Percentiles rank a stretch among this genome's conserved stretches.
Conservation (phyloP, 2,329 filamentous ascomycete genomes). For the Trichothecium roseum region DNA sequence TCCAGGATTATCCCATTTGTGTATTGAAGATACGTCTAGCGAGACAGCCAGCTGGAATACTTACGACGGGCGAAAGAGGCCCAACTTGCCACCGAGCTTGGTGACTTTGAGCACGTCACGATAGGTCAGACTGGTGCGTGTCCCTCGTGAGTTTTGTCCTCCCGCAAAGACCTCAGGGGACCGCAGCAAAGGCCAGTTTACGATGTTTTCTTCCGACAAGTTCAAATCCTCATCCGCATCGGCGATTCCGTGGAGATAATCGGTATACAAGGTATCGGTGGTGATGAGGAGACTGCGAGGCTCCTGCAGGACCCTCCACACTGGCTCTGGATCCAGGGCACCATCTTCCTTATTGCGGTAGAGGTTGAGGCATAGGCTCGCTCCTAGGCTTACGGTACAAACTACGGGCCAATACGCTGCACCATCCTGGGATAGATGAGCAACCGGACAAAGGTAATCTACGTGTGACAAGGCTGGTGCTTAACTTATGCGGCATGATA, state of each 20-base stretch:
- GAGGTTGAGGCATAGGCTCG: constrained; percentile 67
- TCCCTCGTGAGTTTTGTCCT: constrained; percentile 46
- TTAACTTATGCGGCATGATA: constrained; percentile 87
- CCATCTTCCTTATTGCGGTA: constrained; percentile 53
- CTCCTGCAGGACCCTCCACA: constrained; percentile 65
- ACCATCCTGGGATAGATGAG: constrained; percentile 51
- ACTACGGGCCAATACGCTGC: constrained; percentile 78
- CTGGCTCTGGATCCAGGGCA: constrained; percentile 39
- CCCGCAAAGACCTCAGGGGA: constrained; percentile 32
- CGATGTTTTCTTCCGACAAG: constrained; percentile 49
- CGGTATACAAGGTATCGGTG: constrained; percentile 54
- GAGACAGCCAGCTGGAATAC: background rate
- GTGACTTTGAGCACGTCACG: constrained; percentile 79
- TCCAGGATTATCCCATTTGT: constrained; percentile 71
- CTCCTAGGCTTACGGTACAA: constrained; percentile 80
- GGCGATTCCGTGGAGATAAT: constrained; percentile 66
- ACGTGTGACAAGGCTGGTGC: constrained; percentile 14
- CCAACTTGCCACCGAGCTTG: constrained; percentile 59
- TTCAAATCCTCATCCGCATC: constrained; percentile 55
- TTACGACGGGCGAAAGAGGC: constrained; percentile 33
- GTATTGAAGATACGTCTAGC: constrained; percentile 23
- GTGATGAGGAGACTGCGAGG: constrained; percentile 72
- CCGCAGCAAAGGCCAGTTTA: constrained; percentile 62
- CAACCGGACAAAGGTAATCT: constrained; percentile 4
- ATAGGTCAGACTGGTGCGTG: constrained; percentile 66